These are phyloP conservation scores for Diaporthe sp. DNA, from an alignment of 2,329 filamentous ascomycete genomes.

Conservation along the genomic window DNA sequence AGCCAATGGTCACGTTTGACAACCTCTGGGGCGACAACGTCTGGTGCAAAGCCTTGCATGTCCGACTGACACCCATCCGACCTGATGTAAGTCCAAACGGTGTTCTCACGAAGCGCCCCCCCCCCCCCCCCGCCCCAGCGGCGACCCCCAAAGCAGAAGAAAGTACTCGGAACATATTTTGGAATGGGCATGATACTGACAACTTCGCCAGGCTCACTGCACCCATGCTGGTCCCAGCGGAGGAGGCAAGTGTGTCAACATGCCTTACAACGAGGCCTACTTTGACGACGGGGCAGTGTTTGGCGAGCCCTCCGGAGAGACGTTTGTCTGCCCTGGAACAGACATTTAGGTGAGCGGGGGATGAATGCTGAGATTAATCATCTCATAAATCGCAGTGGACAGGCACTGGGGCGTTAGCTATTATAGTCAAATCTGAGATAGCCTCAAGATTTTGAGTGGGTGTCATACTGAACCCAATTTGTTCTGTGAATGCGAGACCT, in stretches of 20 bases:
- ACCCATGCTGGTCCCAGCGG: constrained; percentile 43
- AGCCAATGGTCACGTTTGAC: constrained; percentile 52
- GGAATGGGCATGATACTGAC: background rate
- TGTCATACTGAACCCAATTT: background rate
- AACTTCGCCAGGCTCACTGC: constrained; percentile 37
- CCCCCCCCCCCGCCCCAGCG: background rate
- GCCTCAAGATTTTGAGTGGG: background rate
- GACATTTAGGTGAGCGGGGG: background rate
- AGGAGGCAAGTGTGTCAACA: constrained; percentile 44
- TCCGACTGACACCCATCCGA: constrained; percentile 46
- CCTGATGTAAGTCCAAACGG: constrained; percentile 40
- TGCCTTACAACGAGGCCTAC: constrained; percentile 39
- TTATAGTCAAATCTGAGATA: background rate
- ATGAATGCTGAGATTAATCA: background rate
- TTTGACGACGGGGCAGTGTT: constrained; percentile 38
- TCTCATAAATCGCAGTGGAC: background rate
- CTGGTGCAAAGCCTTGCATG: constrained; percentile 53
- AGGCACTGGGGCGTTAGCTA: background rate
- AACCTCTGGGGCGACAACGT: constrained; percentile 56
- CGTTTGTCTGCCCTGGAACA: background rate
- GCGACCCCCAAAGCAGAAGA: background rate
- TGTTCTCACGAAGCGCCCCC: background rate
- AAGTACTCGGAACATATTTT: background rate
- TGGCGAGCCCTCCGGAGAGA: background rate
- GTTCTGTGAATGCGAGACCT: too few species aligned